Evolutionary conservation across 2,329 filamentous ascomycete species (phyloP), one percentile per base, ranked within the genome.

Genomic region (Triangularia verruculosa): DNA sequence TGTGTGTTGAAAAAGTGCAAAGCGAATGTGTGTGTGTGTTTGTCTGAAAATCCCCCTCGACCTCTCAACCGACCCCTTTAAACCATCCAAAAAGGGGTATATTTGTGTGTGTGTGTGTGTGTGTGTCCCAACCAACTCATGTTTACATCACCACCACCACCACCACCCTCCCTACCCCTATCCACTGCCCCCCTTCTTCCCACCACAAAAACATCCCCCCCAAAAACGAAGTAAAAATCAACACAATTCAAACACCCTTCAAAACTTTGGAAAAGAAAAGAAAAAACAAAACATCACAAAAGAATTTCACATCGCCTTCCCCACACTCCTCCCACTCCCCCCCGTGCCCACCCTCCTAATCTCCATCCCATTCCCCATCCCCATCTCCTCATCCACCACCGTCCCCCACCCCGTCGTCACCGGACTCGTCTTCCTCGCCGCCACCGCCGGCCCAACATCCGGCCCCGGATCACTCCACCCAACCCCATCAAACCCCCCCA

Each of bases 391-490:
- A 47, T 63, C 53, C 59, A n/a, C n/a, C n/a, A n/a, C n/a, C n/a
- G 64, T 63, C 25, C 64, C 54, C 61, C 69, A 68, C 12, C 64
- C 69, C 54, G 64, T 64, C 15, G 62, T 69, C 15, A n/a, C n/a
- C n/a, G 67, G 67, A 39, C 62, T 69, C 30, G 68, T 67, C 3
- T 63, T 15, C 20, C 47, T 22, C 12, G 47, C 47, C 51, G 62
- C 65, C 25, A 70, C 72, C 3, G 71, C 76, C 0, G 79, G 77
- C 0, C 83, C 82, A 0, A 86, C 76, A 66, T 86, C 83, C 2
- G 83, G 83, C 0, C 83, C 83, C 0, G 83, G 83, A 61, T 84
- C 83, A 61, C 80, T 82, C 82, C 78, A 85, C 27, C 78, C 79
- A 57, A 73, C 75, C 56, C 73, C 75, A 5, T 47, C n/a, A 47